These are phyloP conservation scores for Cucurbitaria berberidis DNA, from an alignment of 2,329 filamentous ascomycete species.

Conservation along the genomic window DNA sequence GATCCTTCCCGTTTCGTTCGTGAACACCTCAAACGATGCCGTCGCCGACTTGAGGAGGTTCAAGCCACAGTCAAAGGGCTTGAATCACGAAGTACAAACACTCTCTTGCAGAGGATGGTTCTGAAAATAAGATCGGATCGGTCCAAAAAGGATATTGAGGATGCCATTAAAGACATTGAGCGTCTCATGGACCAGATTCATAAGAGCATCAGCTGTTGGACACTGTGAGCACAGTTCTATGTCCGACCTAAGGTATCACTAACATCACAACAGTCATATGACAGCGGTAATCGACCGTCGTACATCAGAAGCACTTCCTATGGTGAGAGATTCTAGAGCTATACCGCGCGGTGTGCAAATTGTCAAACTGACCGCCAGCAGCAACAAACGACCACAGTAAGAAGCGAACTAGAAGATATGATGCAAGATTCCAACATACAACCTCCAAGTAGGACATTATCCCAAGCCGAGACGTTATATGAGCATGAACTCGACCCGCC, in stretches of 20 bases:
- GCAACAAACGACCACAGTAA: not conserved
- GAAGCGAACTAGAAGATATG: not conserved
- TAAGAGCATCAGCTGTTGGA: conserved; percentile 4
- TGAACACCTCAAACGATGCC: conserved; percentile 9
- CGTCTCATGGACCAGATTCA: conserved; percentile 10
- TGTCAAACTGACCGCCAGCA: not conserved
- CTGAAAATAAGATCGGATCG: conserved; percentile 13
- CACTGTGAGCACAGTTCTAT: not conserved
- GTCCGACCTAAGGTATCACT: not conserved
- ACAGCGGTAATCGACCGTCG: conserved; percentile 7
- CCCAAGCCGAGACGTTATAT: conserved; percentile 13
- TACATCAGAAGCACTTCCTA: conserved; percentile 6
- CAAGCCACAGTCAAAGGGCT: conserved; percentile 8
- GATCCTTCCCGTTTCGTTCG: conserved; percentile 8
- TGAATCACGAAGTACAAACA: conserved; percentile 10
- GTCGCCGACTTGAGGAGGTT: conserved; percentile 9
- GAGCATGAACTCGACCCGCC: not conserved
- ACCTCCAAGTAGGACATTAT: conserved; percentile 8
- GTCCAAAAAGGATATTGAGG: conserved; percentile 15
- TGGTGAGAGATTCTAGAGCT: not conserved
- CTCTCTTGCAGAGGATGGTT: conserved; percentile 11
- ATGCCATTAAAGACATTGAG: conserved; percentile 16
- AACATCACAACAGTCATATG: not conserved
- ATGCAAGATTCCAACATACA: not conserved
- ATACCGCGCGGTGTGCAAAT: not conserved